These are phyloP conservation scores for Neurospora sublineolata DNA, from an alignment of 495 filamentous ascomycete species.

Conservation along the genomic window DNA sequence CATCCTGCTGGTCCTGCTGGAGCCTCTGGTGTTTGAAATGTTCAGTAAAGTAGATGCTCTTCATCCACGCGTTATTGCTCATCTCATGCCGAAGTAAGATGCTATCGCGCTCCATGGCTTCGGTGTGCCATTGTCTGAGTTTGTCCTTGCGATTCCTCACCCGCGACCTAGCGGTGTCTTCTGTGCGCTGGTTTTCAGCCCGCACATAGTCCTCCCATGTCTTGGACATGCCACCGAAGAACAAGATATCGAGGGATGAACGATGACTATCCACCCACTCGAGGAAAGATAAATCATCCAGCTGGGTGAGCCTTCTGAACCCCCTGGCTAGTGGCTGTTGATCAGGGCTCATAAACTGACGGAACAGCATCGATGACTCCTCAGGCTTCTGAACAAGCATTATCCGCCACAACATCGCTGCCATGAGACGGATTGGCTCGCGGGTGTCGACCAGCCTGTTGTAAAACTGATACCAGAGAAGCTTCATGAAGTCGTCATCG, in stretches of 20 bases:
- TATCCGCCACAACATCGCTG: constrained; percentile 78
- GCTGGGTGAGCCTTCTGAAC: constrained; percentile 71
- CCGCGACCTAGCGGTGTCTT: constrained; percentile 57
- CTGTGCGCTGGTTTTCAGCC: constrained; percentile 64
- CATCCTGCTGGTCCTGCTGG: constrained; percentile 86
- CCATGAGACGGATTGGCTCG: constrained; percentile 55
- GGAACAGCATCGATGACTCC: constrained; percentile 63
- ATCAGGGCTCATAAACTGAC: constrained; percentile 53
- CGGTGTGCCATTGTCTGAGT: constrained; percentile 62
- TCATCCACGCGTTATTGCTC: constrained; percentile 78
- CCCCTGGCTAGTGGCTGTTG: constrained; percentile 61
- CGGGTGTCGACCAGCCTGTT: constrained; percentile 59
- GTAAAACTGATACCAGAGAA: constrained; percentile 87
- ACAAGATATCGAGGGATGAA: constrained; percentile 67
- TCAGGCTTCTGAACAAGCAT: constrained; percentile 85
- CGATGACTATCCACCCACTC: constrained; percentile 77
- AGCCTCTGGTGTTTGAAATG: constrained; percentile 80
- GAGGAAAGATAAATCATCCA: constrained; percentile 80
- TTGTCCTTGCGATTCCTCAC: constrained; percentile 67
- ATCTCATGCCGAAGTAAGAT: constrained; percentile 67
- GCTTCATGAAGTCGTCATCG: constrained; percentile 63
- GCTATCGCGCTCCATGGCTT: constrained; percentile 56
- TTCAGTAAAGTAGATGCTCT: constrained; percentile 86
- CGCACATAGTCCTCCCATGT: constrained; percentile 76
- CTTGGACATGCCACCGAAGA: constrained; percentile 66